A percentile compares a stretch with the other conserved stretches of the same genome.
phyloP scores from a whole-genome alignment of 2,329 filamentous ascomycete genomes.

The Aspergillus calidoustus region DNA sequence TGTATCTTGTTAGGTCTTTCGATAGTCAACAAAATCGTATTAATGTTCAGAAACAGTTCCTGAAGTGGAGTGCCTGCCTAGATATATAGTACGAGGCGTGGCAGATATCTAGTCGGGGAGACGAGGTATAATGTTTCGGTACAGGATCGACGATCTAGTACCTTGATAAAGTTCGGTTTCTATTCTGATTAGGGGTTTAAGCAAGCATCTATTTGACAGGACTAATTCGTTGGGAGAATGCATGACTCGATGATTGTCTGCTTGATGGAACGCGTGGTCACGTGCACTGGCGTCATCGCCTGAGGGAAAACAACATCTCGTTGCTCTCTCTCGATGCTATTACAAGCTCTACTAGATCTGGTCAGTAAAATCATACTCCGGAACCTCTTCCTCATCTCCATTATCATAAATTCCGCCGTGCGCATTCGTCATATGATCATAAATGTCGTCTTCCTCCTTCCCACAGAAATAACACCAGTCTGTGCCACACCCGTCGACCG shows the following conservation, averaged over 20 bases:
- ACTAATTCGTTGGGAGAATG: too few relatives aligned
- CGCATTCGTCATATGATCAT: conserved; percentile 18
- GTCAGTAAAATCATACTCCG: background rate
- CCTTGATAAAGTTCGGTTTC: too few relatives aligned
- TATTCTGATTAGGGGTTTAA: too few relatives aligned
- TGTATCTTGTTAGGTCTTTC: background rate
- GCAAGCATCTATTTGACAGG: too few relatives aligned
- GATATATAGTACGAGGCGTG: too few relatives aligned
- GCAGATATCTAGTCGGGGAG: too few relatives aligned
- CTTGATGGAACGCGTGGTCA: background rate
- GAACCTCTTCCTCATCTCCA: conserved; percentile 1
- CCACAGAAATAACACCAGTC: conserved; percentile 28
- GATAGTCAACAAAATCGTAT: too few relatives aligned
- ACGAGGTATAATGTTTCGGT: too few relatives aligned
- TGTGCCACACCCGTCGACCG: conserved; percentile 22
- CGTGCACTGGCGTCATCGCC: background rate
- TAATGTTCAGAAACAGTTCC: too few relatives aligned
- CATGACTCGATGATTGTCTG: background rate
- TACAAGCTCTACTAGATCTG: background rate
- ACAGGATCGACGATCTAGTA: too few relatives aligned
- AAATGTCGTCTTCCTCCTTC: conserved; percentile 12
- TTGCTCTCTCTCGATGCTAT: background rate
- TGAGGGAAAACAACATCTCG: background rate
- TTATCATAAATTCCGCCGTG: conserved; percentile 18
- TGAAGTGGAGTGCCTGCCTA: background rate